A percentile compares a stretch with the other conserved stretches of the same genome.
These are phyloP conservation scores for Lactarius pseudohatsudake DNA, from an alignment of 768 basidiomycete species.

Conservation along the genomic window DNA sequence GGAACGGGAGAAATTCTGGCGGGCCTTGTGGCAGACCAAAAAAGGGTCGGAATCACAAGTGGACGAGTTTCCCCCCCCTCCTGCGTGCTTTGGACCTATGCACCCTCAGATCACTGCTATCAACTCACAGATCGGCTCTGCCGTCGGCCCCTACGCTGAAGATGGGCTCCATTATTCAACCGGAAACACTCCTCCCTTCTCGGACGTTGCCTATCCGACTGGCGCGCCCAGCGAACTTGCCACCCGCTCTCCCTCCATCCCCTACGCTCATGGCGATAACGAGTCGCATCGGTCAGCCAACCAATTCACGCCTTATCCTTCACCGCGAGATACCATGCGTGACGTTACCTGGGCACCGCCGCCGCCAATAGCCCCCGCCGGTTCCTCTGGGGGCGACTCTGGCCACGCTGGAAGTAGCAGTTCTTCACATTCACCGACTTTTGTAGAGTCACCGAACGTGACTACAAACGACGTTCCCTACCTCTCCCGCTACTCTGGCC, in stretches of 20 bases:
- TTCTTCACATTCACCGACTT: constrained; percentile 54
- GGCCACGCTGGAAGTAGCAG: constrained; percentile 43
- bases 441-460: constrained; percentile 56
- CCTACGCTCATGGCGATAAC: constrained; percentile 38
- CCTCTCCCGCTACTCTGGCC: constrained; percentile 41
- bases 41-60: constrained; percentile 39
- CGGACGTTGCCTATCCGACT: constrained; percentile 47
- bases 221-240: constrained; percentile 42
- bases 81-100: constrained; percentile 30
- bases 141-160: constrained; percentile 41
- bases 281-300: constrained; percentile 49
- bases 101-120: constrained; percentile 31
- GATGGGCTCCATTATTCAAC: constrained; percentile 48
- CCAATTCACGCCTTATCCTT: constrained; percentile 49
- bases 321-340: constrained; percentile 31
- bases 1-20: constrained; percentile 76
- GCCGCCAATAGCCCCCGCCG: constrained; percentile 32
- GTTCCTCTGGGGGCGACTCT: constrained; percentile 45
- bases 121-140: constrained; percentile 34
- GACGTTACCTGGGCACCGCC: constrained; percentile 32
- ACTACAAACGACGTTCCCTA: constrained; percentile 49
- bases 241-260: constrained; percentile 49
- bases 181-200: constrained; percentile 46
- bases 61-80: constrained; percentile 29
- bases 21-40: constrained; percentile 63